Conservation (phyloP, 257 asterid genomes). For the Solanum arcanum region DNA sequence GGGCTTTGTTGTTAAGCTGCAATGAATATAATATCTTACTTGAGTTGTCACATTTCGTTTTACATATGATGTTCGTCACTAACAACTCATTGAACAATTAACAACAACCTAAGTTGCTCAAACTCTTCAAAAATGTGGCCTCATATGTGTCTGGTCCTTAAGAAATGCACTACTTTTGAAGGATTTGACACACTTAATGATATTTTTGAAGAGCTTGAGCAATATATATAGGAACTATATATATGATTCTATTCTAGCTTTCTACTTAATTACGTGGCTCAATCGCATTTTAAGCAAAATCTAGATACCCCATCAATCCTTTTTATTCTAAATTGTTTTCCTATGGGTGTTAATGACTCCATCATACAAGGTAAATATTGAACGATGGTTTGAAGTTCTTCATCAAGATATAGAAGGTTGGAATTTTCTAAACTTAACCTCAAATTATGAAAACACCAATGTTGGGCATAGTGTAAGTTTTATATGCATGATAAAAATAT, state of each 20-base stretch:
- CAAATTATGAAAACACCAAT: neutral
- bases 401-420: neutral
- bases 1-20: too few species aligned
- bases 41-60: too few species aligned
- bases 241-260: neutral
- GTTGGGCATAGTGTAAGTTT: conserved; percentile 88
- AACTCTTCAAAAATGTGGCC: neutral
- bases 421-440: neutral
- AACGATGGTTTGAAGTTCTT: neutral
- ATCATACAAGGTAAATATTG: neutral
- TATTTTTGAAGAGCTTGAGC: too few species aligned
- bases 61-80: too few species aligned
- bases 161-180: too few species aligned
- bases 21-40: too few species aligned
- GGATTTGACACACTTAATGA: neutral
- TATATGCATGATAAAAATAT: neutral
- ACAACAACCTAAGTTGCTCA: too few species aligned
- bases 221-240: too few species aligned
- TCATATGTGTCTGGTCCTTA: too few species aligned
- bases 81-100: too few species aligned
- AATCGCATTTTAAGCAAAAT: neutral
- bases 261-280: neutral
- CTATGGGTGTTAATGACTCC: neutral
- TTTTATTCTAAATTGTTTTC: neutral
- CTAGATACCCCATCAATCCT: neutral